Conservation (phyloP, 2,329 filamentous ascomycete genomes). For the Sphaerulina populicola region DNA sequence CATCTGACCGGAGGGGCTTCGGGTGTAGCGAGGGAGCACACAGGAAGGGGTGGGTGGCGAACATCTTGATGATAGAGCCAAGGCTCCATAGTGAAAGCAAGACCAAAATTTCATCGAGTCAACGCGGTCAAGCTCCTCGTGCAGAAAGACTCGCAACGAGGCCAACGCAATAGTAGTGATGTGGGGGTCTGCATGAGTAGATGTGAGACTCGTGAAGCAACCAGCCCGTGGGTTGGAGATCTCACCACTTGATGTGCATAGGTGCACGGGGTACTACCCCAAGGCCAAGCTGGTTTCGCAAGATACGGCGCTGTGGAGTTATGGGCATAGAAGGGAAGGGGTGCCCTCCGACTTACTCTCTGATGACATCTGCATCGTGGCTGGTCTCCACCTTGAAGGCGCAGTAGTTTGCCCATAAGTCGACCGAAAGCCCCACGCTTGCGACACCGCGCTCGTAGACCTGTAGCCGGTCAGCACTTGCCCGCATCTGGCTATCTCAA, state of each 20-base stretch:
- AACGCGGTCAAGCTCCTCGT: slow-evolving; percentile 13
- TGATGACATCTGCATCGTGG: slow-evolving; percentile 86
- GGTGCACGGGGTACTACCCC: slow-evolving; percentile 12
- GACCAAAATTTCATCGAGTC: slow-evolving; percentile 8
- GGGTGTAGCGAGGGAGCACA: slow-evolving; percentile 23
- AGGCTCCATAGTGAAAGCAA: slow-evolving; percentile 12
- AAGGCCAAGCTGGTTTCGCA: slow-evolving; percentile 13
- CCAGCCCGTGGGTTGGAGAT: slow-evolving; percentile 22
- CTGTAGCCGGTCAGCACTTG: slow-evolving; percentile 41
- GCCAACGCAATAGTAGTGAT: slow-evolving; percentile 14
- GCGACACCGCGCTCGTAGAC: slow-evolving; percentile 93
- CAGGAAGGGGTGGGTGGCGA: slow-evolving; percentile 30
- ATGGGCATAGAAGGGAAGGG: slow-evolving; percentile 47
- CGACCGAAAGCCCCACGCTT: slow-evolving; percentile 85
- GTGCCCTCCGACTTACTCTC: slow-evolving; percentile 88
- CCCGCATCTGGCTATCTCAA: slow-evolving; percentile 18
- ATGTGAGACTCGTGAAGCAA: slow-evolving; percentile 28
- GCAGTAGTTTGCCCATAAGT: slow-evolving; percentile 96
- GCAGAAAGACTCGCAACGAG: slow-evolving; percentile 10
- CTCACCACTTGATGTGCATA: slow-evolving; percentile 25
- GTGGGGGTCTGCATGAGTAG: slow-evolving; percentile 23
- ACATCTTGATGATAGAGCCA: slow-evolving; percentile 23
- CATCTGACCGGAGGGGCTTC: slow-evolving; percentile 10
- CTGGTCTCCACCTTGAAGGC: slow-evolving; percentile 96
- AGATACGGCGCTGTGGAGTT: slow-evolving; percentile 14